These are phyloP conservation scores for Metrosideros polymorpha DNA, from an alignment of 441 rosid genomes.

Conservation along the genomic window DNA sequence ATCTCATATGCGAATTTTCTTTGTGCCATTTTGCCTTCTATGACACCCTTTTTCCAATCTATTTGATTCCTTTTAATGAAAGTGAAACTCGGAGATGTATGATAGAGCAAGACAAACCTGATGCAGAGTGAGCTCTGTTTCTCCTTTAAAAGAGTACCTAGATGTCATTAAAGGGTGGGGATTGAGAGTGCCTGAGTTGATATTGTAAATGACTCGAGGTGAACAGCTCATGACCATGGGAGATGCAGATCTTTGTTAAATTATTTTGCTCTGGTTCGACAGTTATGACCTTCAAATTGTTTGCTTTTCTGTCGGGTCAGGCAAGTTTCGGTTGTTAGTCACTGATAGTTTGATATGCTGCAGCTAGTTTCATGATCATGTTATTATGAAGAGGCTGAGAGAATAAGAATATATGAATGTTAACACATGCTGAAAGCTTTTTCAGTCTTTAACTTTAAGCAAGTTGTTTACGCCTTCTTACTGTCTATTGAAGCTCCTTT, in stretches of 20 bases:
- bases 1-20: neutral
- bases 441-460: neutral
- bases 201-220: neutral
- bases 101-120: neutral
- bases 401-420: neutral
- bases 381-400: neutral
- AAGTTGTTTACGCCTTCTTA: neutral
- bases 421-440: neutral
- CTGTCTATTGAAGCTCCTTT: neutral
- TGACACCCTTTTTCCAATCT: neutral
- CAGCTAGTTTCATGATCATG: neutral
- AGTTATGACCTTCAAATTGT: neutral
- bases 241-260: neutral
- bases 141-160: neutral
- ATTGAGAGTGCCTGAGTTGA: neutral
- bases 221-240: neutral
- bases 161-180: neutral
- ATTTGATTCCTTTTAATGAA: neutral
- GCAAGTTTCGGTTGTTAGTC: neutral
- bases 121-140: neutral
- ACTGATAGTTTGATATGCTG: neutral
- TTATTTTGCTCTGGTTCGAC: neutral
- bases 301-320: neutral
- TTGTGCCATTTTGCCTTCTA: neutral
- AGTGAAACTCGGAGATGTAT: neutral